phyloP scores from a whole-genome alignment of 768 basidiomycete genomes.

The Boletus subcaerulescens region DNA sequence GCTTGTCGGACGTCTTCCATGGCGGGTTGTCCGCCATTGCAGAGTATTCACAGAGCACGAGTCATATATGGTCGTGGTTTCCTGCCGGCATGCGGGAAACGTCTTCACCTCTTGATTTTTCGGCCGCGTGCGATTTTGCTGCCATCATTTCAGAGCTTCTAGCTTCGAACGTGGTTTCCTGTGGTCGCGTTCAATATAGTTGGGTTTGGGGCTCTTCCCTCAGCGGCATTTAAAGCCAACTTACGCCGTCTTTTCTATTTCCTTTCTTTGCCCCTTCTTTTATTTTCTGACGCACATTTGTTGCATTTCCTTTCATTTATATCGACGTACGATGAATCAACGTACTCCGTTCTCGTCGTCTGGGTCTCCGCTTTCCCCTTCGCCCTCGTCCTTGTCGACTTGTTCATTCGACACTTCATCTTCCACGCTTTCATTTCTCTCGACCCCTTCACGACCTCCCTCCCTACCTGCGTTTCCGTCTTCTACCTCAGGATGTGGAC shows the following conservation, averaged over 20 bases:
- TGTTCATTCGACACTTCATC: constrained; percentile 1
- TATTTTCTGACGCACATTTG: not conserved
- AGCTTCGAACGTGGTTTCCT: constrained; percentile 1
- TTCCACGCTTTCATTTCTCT: constrained; percentile 3
- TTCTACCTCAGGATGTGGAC: not conserved
- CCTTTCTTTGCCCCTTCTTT: not conserved
- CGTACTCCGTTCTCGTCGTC: not conserved
- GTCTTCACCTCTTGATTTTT: not conserved
- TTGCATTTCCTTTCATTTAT: not conserved
- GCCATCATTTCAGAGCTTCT: constrained; percentile 9
- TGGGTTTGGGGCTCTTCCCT: not conserved
- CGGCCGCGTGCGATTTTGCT: not conserved
- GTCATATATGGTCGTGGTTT: not conserved
- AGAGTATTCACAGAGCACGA: not conserved
- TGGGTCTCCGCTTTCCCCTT: not conserved
- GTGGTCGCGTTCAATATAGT: not conserved
- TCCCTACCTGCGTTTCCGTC: not conserved
- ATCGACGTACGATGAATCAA: constrained; percentile 7
- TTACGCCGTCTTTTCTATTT: not conserved
- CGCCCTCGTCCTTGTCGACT: not conserved
- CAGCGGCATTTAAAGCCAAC: not conserved
- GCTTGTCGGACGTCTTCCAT: not conserved
- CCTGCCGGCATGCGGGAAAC: not conserved
- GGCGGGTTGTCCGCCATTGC: not conserved
- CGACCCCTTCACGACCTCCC: not conserved